Evolutionary conservation across 2,329 filamentous ascomycete species (phyloP).

Genomic region (Trichoderma lentiforme): DNA sequence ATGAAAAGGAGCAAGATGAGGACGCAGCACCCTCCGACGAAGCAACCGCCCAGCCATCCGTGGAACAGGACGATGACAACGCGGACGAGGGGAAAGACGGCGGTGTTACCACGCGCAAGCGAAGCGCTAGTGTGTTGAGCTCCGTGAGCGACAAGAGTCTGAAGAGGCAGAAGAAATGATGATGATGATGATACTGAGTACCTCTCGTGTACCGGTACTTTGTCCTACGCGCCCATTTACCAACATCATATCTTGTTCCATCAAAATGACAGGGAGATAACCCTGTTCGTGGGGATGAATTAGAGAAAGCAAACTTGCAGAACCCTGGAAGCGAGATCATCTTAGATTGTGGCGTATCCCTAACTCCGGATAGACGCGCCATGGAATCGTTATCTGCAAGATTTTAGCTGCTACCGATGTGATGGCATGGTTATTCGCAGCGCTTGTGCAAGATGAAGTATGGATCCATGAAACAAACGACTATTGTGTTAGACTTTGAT

Average conservation of each 20-base stretch:
- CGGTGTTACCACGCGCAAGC: slow-evolving; percentile 56
- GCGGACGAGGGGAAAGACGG: slow-evolving; percentile 30
- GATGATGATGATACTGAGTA: slow-evolving; percentile 22
- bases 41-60: slow-evolving; percentile 20
- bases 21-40: slow-evolving; percentile 4
- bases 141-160: slow-evolving; percentile 60
- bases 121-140: slow-evolving; percentile 80
- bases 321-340: not conserved
- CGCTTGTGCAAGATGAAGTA: not conserved
- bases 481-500: not conserved
- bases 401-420: not conserved
- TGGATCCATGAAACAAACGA: not conserved
- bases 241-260: not conserved
- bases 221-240: slow-evolving; percentile 19
- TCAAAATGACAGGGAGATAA: not conserved
- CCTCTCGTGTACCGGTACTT: slow-evolving; percentile 26
- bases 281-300: not conserved
- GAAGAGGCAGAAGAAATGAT: slow-evolving; percentile 54
- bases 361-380: not conserved
- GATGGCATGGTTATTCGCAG: not conserved
- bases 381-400: not conserved
- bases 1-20: slow-evolving; percentile 20
- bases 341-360: slow-evolving; percentile 2
- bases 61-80: slow-evolving; percentile 30
- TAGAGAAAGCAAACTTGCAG: not conserved